Percentiles rank a stretch among this genome's conserved stretches.
Evolutionary conservation across 2,329 filamentous ascomycete species (phyloP).

Genomic region (Cladorrhinum sp.): DNA sequence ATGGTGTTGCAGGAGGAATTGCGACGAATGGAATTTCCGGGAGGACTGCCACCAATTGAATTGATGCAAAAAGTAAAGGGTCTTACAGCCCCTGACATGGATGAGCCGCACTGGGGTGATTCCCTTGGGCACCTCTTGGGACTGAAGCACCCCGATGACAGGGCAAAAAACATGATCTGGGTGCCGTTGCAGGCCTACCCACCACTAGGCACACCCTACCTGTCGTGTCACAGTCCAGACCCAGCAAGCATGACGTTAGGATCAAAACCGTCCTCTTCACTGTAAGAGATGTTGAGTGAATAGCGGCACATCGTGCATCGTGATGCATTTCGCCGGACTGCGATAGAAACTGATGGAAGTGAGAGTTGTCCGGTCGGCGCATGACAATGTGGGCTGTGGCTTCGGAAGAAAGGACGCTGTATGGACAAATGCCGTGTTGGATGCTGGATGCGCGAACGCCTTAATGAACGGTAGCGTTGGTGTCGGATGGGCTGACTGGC

Average conservation of each 20-base stretch:
- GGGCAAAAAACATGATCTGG: neutral
- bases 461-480: neutral
- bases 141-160: neutral
- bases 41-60: neutral
- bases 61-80: neutral
- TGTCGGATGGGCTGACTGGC: constrained; percentile 3
- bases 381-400: neutral
- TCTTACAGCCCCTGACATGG: neutral
- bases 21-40: neutral
- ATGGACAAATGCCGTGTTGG: neutral
- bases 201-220: neutral
- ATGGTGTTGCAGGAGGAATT: too few species aligned
- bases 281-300: neutral
- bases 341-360: neutral
- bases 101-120: neutral
- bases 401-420: neutral
- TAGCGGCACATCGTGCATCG: neutral
- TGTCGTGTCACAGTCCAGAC: neutral
- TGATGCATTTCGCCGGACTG: neutral
- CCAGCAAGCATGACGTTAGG: neutral
- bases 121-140: neutral
- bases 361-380: neutral
- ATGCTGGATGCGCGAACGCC: neutral
- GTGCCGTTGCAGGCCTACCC: neutral
- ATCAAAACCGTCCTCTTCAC: neutral